phyloP scores from a whole-genome alignment of 495 filamentous ascomycete species.

The Lophiotrema nucula region DNA sequence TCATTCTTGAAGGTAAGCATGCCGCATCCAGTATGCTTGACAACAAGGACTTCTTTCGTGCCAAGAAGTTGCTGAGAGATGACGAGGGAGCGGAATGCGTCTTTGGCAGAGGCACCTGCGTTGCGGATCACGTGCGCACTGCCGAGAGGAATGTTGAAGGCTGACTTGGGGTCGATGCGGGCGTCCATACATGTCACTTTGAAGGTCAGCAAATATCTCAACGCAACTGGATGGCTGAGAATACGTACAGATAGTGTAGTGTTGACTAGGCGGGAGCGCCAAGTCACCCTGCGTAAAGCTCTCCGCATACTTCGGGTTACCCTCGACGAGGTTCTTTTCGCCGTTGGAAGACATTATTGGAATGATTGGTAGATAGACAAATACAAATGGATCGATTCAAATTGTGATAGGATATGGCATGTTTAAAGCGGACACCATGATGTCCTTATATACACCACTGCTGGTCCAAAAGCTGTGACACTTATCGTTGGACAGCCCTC shows the following conservation, averaged over 20 bases:
- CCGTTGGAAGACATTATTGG: constrained; percentile 44
- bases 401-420: too few relatives aligned
- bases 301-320: constrained; percentile 61
- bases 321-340: constrained; percentile 54
- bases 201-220: too few relatives aligned
- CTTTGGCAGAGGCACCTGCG: constrained; percentile 63
- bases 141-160: constrained; percentile 72
- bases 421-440: background rate
- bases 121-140: constrained; percentile 85
- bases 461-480: background rate
- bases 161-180: constrained; percentile 67
- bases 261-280: constrained; percentile 70
- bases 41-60: constrained; percentile 71
- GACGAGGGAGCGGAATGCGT: constrained; percentile 70
- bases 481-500: too few relatives aligned
- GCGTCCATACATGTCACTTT: constrained; percentile 83
- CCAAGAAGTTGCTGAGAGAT: constrained; percentile 81
- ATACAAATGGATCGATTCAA: too few relatives aligned
- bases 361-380: background rate
- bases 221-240: too few relatives aligned
- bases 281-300: constrained; percentile 65
- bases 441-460: background rate
- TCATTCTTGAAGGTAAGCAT: constrained; percentile 78
- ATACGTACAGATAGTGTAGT: constrained; percentile 57
- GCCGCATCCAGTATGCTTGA: constrained; percentile 81